These are phyloP conservation scores for Hydnomerulius pinastri DNA, from an alignment of 768 basidiomycete genomes.

Conservation along the genomic window DNA sequence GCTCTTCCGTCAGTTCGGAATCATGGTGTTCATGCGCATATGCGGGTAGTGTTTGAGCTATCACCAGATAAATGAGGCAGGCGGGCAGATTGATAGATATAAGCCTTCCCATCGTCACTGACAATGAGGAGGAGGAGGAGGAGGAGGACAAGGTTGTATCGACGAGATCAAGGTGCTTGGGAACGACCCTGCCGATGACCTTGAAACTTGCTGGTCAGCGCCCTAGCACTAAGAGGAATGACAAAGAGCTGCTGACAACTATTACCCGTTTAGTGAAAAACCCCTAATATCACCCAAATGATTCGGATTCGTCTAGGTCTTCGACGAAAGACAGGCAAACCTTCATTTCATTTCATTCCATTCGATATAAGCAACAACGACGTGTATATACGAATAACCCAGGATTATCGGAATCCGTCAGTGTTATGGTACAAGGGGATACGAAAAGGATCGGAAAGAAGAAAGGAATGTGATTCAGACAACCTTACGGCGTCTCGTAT, in stretches of 20 bases:
- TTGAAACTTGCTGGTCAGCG: too few relatives aligned
- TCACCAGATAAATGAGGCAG: conserved; percentile 12
- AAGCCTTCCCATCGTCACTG: neutral
- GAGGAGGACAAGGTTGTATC: neutral
- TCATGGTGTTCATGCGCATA: conserved; percentile 65
- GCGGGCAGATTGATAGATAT: neutral
- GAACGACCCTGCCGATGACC: too few relatives aligned
- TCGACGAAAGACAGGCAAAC: conserved; percentile 58
- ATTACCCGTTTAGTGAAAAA: too few relatives aligned
- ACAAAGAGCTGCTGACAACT: too few relatives aligned
- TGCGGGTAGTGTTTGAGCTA: conserved; percentile 5
- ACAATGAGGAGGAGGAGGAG: neutral
- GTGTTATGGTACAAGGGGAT: too few relatives aligned
- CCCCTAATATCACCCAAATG: neutral
- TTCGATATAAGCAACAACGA: neutral
- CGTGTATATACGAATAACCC: neutral
- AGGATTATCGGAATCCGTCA: too few relatives aligned
- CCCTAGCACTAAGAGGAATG: too few relatives aligned
- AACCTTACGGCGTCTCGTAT: neutral
- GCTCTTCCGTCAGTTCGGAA: conserved; percentile 57
- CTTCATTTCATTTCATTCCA: conserved; percentile 63
- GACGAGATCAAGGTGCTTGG: too few relatives aligned
- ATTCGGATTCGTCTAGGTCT: conserved; percentile 8
- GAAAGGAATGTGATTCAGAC: neutral
- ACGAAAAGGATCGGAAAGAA: neutral